A percentile compares a stretch with the other conserved stretches of the same genome.
phyloP scores from a whole-genome alignment of 768 basidiomycete genomes.

The Leccinum sublutescens region DNA sequence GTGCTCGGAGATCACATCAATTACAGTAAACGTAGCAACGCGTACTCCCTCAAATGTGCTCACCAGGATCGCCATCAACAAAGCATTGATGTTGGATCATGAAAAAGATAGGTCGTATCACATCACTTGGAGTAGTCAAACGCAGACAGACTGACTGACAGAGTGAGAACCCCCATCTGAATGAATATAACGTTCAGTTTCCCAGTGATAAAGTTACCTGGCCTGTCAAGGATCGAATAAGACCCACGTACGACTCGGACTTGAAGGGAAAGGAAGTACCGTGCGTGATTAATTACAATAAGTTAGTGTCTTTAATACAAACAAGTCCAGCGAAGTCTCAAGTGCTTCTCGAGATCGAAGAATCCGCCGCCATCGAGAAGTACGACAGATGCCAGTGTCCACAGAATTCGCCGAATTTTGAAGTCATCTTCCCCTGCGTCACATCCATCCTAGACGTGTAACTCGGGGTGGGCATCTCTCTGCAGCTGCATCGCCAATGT shows the following conservation, averaged over 20 bases:
- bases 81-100: slow-evolving; percentile 9
- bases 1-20: not conserved
- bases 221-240: too few species aligned
- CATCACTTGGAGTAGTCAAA: too few species aligned
- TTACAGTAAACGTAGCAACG: too few species aligned
- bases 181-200: slow-evolving; percentile 10
- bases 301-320: too few species aligned
- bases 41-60: not conserved
- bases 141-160: slow-evolving; percentile 5
- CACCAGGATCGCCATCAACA: slow-evolving; percentile 12
- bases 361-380: too few species aligned
- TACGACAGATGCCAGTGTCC: not conserved
- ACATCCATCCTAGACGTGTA: not conserved
- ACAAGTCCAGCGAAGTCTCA: not conserved
- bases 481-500: not conserved
- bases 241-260: too few species aligned
- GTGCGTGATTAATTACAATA: too few species aligned
- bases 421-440: not conserved
- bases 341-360: not conserved
- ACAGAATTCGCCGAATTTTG: not conserved
- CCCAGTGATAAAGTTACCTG: too few species aligned
- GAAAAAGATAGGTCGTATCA: too few species aligned
- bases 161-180: slow-evolving; percentile 19
- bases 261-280: too few species aligned
- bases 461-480: not conserved